Percentiles rank a stretch among this genome's conserved stretches.
Evolutionary conservation across 148 eudicot species (phyloP).

Genomic region (Fagopyrum esculentum): DNA sequence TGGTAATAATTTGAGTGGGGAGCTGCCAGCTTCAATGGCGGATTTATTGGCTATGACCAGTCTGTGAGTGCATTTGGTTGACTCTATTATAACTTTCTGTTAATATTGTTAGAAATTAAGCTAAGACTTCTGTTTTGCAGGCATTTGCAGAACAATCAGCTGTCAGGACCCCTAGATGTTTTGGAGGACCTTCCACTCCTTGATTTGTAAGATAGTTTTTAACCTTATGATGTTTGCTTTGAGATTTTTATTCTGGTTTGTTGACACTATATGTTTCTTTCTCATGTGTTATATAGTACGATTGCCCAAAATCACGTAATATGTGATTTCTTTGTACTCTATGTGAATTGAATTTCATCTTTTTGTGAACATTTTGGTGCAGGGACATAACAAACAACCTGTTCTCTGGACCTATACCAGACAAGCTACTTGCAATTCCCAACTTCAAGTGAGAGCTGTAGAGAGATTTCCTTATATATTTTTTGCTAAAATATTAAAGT

Average conservation of each 20-base stretch:
- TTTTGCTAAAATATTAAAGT: no score
- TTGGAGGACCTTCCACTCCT: constrained; percentile 70
- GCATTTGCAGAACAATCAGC: constrained; percentile 86
- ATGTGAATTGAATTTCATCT: background rate
- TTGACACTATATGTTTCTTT: background rate
- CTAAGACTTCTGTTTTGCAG: constrained; percentile 38
- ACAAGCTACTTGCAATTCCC: constrained; percentile 58
- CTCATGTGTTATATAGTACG: background rate
- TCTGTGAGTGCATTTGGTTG: constrained; percentile 43
- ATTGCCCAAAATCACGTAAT: background rate
- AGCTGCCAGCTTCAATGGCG: constrained; percentile 61
- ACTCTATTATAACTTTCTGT: background rate
- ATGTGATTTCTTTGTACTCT: background rate
- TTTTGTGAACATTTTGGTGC: constrained; percentile 14
- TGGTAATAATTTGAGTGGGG: constrained; percentile 62
- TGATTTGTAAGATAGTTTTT: constrained; percentile 56
- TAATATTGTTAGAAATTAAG: constrained; percentile 13
- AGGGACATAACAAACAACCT: constrained; percentile 72
- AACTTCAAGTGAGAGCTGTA: constrained; percentile 53
- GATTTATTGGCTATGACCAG: constrained; percentile 54
- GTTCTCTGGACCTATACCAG: constrained; percentile 79
- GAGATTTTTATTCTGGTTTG: background rate
- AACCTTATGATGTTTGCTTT: constrained; percentile 15
- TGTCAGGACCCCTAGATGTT: constrained; percentile 84
- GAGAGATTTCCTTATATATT: background rate